These are phyloP conservation scores for Physcomitrellopsis africana DNA, from an alignment of 225 moss, liverwort and hornwort species.

Conservation along the genomic window DNA sequence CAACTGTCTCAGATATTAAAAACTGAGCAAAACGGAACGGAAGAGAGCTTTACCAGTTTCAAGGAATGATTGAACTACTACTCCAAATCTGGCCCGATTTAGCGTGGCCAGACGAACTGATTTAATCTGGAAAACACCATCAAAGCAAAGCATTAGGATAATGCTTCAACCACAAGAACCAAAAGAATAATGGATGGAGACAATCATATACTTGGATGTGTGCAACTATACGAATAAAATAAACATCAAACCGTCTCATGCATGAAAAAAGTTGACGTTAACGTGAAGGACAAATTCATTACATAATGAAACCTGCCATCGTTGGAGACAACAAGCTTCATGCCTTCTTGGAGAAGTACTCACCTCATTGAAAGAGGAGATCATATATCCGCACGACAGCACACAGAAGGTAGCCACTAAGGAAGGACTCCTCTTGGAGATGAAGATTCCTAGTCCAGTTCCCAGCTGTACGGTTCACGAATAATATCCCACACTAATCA, in stretches of 20 bases:
- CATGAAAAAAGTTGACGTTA: background rate
- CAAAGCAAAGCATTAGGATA: no score
- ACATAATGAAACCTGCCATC: background rate
- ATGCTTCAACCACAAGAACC: background rate
- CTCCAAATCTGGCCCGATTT: constrained; percentile 80
- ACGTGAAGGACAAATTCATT: constrained; percentile 9
- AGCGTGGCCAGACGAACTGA: constrained; percentile 71
- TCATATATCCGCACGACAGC: constrained; percentile 72
- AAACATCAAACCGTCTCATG: background rate
- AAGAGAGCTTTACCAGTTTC: constrained; percentile 56
- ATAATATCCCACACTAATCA: background rate
- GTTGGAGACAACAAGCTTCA: background rate
- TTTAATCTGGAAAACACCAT: constrained; percentile 53
- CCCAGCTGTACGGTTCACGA: constrained; percentile 55
- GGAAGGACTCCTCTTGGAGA: constrained; percentile 75
- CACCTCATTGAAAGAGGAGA: constrained; percentile 84
- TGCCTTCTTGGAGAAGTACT: constrained; percentile 9
- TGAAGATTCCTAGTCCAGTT: constrained; percentile 72
- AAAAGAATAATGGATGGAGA: background rate
- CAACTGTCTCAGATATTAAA: background rate
- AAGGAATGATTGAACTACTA: constrained; percentile 70
- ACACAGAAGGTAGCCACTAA: constrained; percentile 61
- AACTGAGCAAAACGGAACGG: background rate
- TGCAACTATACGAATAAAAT: background rate
- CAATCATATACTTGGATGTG: background rate